A percentile compares a stretch with the other conserved stretches of the same genome.
Conservation (phyloP, 768 basidiomycete species). For the Boletus edulis region DNA sequence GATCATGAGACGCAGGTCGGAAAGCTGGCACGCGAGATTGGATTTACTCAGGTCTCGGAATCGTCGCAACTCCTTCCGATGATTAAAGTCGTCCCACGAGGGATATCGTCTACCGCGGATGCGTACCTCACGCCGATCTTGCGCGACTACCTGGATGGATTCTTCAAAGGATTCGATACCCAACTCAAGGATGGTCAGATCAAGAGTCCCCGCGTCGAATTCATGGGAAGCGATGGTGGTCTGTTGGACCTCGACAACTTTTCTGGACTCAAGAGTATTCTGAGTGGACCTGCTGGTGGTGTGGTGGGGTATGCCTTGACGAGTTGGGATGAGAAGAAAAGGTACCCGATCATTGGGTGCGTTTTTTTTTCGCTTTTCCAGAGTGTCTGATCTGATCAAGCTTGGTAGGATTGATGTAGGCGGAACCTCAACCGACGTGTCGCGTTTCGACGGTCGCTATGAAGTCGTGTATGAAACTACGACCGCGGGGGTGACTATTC, state of each 20-base stretch:
- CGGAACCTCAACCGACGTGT: slow-evolving; percentile 94
- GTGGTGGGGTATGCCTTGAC: slow-evolving; percentile 90
- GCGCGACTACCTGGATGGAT: slow-evolving; percentile 81
- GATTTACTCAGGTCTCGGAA: slow-evolving; percentile 89
- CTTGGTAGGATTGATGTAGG: slow-evolving; percentile 77
- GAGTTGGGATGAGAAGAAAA: slow-evolving; percentile 79
- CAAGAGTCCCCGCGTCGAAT: slow-evolving; percentile 76
- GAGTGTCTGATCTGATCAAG: neutral
- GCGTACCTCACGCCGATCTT: slow-evolving; percentile 94
- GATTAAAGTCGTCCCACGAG: slow-evolving; percentile 95
- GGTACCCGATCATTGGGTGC: slow-evolving; percentile 80
- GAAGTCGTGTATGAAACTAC: slow-evolving; percentile 95
- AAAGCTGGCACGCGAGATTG: slow-evolving; percentile 67
- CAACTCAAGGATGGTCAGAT: slow-evolving; percentile 60
- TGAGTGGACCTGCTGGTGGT: slow-evolving; percentile 92
- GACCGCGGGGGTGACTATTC: slow-evolving; percentile 90
- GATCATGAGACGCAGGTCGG: slow-evolving; percentile 80
- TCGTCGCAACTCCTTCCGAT: slow-evolving; percentile 86
- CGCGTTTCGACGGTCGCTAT: slow-evolving; percentile 86
- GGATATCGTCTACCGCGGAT: slow-evolving; percentile 89
- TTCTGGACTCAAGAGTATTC: slow-evolving; percentile 88
- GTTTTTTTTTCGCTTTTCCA: slow-evolving; percentile 22
- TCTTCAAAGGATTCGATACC: slow-evolving; percentile 84
- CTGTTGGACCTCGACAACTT: slow-evolving; percentile 79
- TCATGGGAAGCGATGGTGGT: slow-evolving; percentile 95